phyloP scores from a whole-genome alignment of 257 asterid species.

The Handroanthus guayacan region DNA sequence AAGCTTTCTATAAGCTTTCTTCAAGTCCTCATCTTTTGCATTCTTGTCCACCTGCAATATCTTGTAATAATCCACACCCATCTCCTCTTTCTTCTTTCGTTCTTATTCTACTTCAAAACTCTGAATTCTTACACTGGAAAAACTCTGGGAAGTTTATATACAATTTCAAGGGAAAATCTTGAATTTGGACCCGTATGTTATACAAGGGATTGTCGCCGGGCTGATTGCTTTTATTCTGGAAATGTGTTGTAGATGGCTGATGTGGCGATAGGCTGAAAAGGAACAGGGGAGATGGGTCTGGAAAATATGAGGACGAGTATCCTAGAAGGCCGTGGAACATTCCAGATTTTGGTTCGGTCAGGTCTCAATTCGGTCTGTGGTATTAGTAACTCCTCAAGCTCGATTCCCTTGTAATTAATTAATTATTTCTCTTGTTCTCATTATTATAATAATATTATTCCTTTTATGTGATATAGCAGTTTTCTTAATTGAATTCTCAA shows the following conservation, averaged over 20 bases:
- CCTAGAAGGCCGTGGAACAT: slow-evolving; percentile 58
- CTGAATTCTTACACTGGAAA: background rate
- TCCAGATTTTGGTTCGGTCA: slow-evolving; percentile 46
- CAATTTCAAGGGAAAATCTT: background rate
- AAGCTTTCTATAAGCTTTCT: slow-evolving; percentile 81
- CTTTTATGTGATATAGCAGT: too few relatives aligned
- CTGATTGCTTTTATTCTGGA: background rate
- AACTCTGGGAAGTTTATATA: background rate
- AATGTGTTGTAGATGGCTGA: slow-evolving; percentile 1
- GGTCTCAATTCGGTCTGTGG: background rate
- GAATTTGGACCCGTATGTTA: background rate
- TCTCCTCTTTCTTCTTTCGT: slow-evolving; percentile 17
- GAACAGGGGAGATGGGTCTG: slow-evolving; percentile 45
- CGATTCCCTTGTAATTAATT: too few relatives aligned
- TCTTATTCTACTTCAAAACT: background rate
- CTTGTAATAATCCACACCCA: slow-evolving; percentile 87
- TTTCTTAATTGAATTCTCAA: too few relatives aligned
- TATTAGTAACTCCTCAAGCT: background rate
- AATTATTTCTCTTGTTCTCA: background rate
- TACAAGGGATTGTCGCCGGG: background rate
- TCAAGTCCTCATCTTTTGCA: slow-evolving; percentile 79
- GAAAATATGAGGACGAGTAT: slow-evolving; percentile 34
- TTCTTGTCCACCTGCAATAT: slow-evolving; percentile 69
- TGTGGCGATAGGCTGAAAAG: background rate
- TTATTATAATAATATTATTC: too few relatives aligned